A percentile compares a stretch with the other conserved stretches of the same genome.
Conservation (phyloP, 2,329 filamentous ascomycete genomes). For the Mycosphaerella arachidis region DNA sequence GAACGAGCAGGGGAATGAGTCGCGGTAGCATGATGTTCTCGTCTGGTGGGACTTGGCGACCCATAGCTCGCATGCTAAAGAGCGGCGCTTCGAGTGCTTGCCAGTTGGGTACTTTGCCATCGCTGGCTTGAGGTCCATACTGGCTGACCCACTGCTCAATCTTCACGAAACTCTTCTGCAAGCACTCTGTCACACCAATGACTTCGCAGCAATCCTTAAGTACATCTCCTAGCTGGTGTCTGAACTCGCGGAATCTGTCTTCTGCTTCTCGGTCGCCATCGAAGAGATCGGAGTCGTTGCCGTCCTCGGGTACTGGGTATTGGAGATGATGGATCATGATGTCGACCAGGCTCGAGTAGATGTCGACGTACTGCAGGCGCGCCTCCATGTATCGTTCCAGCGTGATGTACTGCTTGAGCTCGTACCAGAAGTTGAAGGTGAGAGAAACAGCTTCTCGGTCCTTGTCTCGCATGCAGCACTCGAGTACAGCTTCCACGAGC, state of each 20-base stretch:
- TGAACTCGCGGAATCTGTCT: conserved; percentile 94
- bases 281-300: conserved; percentile 72
- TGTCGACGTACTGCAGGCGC: conserved; percentile 68
- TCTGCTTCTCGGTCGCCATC: conserved; percentile 93
- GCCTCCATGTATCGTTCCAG: conserved; percentile 84
- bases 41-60: conserved; percentile 87
- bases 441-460: conserved; percentile 88
- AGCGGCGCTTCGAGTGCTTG: conserved; percentile 92
- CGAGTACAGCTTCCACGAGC: conserved; percentile 85
- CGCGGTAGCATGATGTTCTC: conserved; percentile 84
- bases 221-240: conserved; percentile 95
- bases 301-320: conserved; percentile 72
- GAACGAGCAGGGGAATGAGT: conserved; percentile 87
- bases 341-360: conserved; percentile 87
- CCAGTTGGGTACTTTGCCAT: conserved; percentile 82
- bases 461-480: conserved; percentile 80
- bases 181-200: conserved; percentile 85
- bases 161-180: conserved; percentile 79
- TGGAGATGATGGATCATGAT: conserved; percentile 87
- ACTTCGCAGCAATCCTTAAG: conserved; percentile 96
- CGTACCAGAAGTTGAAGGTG: conserved; percentile 97
- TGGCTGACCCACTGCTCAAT: conserved; percentile 86
- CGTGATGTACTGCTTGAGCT: conserved; percentile 92
- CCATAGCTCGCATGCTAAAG: conserved; percentile 93
- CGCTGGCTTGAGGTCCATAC: conserved; percentile 70